Conservation (phyloP, 2,329 filamentous ascomycete species). For the Esteya vermicola region DNA sequence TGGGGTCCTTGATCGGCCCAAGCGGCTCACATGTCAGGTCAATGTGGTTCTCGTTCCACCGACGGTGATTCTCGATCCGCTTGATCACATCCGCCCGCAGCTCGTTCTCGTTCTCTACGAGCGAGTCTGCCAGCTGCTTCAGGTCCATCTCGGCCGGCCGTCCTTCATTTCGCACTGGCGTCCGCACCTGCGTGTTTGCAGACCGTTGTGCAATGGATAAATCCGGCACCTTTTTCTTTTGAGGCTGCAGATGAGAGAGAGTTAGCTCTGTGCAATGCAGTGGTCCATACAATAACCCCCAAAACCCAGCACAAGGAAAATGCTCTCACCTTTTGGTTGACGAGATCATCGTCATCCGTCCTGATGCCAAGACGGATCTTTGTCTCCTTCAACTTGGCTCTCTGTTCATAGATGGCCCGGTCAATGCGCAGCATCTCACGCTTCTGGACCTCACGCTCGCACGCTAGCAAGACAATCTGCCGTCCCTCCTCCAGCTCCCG, state of each 20-base stretch:
- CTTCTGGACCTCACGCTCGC: constrained; percentile 66
- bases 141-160: constrained; percentile 67
- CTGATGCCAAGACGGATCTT: constrained; percentile 85
- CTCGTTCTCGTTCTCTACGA: constrained; percentile 68
- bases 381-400: constrained; percentile 68
- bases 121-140: constrained; percentile 58
- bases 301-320: not conserved
- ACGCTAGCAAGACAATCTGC: constrained; percentile 62
- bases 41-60: constrained; percentile 83
- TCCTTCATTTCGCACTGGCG: constrained; percentile 55
- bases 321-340: constrained; percentile 72
- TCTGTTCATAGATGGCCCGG: constrained; percentile 67
- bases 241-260: constrained; percentile 32
- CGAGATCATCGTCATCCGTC: constrained; percentile 81
- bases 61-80: constrained; percentile 75
- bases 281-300: not conserved
- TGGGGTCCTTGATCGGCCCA: constrained; percentile 57
- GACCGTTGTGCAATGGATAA: constrained; percentile 47
- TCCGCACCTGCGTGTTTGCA: constrained; percentile 50
- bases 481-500: constrained; percentile 84
- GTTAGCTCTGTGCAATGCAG: not conserved
- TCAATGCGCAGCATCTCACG: constrained; percentile 64
- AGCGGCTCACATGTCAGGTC: constrained; percentile 79
- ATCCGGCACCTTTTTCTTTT: constrained; percentile 56
- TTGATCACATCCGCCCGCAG: constrained; percentile 71